Percentiles rank a stretch among this genome's conserved stretches.
Evolutionary conservation across 2,329 filamentous ascomycete genomes (phyloP).

Genomic region (Lizonia empirigonia): DNA sequence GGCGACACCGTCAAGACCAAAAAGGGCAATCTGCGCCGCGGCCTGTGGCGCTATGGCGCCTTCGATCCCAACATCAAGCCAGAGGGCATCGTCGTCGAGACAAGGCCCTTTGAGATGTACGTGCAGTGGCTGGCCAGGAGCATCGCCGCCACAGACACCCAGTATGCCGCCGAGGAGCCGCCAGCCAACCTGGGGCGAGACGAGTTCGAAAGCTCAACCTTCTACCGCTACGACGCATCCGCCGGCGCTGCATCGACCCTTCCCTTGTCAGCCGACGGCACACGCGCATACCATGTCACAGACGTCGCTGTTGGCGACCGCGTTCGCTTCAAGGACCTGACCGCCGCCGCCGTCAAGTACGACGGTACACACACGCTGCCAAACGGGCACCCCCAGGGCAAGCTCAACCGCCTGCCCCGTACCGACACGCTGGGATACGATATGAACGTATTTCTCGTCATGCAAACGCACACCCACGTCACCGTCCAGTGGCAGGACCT

Average conservation of each 20-base stretch:
- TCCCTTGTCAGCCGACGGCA: conserved; percentile 30
- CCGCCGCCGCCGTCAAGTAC: conserved; percentile 59
- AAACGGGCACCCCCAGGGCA: conserved; percentile 47
- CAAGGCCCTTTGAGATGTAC: conserved; percentile 52
- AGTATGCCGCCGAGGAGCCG: conserved; percentile 39
- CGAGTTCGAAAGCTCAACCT: conserved; percentile 51
- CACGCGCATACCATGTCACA: conserved; percentile 41
- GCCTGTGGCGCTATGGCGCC: conserved; percentile 59
- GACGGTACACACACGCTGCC: conserved; percentile 39
- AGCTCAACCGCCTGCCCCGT: conserved; percentile 53
- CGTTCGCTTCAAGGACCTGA: conserved; percentile 62
- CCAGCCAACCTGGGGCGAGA: conserved; percentile 39
- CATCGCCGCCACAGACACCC: conserved; percentile 32
- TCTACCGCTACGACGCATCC: conserved; percentile 53
- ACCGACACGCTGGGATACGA: conserved; percentile 61
- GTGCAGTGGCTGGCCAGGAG: conserved; percentile 61
- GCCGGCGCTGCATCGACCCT: conserved; percentile 29
- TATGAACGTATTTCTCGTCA: conserved; percentile 62
- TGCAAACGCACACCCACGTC: conserved; percentile 56
- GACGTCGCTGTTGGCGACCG: conserved; percentile 53
- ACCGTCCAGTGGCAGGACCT: conserved; percentile 66
- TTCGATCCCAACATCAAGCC: conserved; percentile 58
- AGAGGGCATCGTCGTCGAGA: conserved; percentile 59
- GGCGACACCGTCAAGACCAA: conserved; percentile 59
- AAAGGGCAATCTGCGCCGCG: conserved; percentile 58